Evolutionary conservation across 768 basidiomycete genomes (phyloP).

Genomic region (Imleria badia): DNA sequence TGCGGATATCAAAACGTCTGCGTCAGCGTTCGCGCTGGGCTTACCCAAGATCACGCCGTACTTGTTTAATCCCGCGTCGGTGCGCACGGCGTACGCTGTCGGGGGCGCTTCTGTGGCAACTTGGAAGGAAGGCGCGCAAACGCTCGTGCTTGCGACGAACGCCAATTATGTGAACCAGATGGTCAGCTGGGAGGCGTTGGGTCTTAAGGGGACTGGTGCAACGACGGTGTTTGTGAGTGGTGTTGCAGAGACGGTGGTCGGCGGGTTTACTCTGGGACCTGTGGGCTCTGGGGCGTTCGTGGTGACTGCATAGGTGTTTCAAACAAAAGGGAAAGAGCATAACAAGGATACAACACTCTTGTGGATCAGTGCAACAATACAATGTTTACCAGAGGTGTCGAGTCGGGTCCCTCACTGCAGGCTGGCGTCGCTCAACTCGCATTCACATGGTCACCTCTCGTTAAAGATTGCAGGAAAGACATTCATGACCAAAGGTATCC

Average conservation of each 20-base stretch:
- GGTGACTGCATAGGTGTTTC: not conserved
- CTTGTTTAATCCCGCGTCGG: conserved; percentile 43
- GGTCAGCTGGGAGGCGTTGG: conserved; percentile 34
- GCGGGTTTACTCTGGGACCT: conserved; percentile 24
- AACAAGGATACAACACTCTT: too few species aligned
- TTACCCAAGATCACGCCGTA: conserved; percentile 47
- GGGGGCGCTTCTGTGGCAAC: conserved; percentile 49
- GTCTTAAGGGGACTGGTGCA: conserved; percentile 6
- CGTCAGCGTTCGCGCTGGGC: conserved; percentile 46
- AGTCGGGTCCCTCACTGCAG: too few species aligned
- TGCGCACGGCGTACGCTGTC: conserved; percentile 39
- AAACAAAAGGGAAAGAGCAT: too few species aligned
- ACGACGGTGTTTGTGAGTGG: conserved; percentile 16
- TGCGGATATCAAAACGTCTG: conserved; percentile 45
- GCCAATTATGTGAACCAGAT: conserved; percentile 41
- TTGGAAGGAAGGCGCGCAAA: conserved; percentile 44
- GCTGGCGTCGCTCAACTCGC: too few species aligned
- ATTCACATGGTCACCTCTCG: too few species aligned
- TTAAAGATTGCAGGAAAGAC: too few species aligned
- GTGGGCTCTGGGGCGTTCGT: conserved; percentile 25
- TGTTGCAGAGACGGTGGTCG: not conserved
- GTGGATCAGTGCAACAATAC: too few species aligned
- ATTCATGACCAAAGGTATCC: too few species aligned
- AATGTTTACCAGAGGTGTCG: too few species aligned
- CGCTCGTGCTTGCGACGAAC: conserved; percentile 53